Base-by-base conservation (phyloP, 305 asterid genomes). In the Caryopteris hybrid region DNA sequence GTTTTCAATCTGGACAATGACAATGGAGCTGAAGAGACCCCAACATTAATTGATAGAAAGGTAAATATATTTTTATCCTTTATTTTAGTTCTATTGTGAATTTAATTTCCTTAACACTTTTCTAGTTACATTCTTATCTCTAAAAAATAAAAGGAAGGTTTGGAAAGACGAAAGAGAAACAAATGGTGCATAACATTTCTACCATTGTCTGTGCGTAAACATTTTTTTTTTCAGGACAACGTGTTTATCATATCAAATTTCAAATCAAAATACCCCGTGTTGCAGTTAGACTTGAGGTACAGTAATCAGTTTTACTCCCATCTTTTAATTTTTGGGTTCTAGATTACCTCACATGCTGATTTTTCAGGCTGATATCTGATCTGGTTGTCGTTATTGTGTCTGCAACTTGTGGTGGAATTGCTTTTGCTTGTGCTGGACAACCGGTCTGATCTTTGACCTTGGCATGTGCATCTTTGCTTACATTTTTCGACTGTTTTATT, bases 381-480 rank as follows among this genome's bases (percentile, higher is more conserved):
- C 88, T 95, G 68, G 99, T 95, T 58, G 94, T 95, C 22, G 99
- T 95, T 67, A 91, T 95, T 74, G 99, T 95, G 36, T 92, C 99
- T 83, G 99, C 99, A 67, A 89, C 99, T 62, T 89, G 98, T 64
- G 99, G 99, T 71, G 99, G 99, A 71, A 91, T 95, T 78, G 97
- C 97, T 47, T 95, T 95, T 78, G 98, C 99, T 72, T 91, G 98
- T 88, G 96, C 97, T 68, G 99, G 99, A 69, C 99, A 94, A 77
- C 99, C 99, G 84, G 99, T 94, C 48, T 73, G 89, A 60, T 78
- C 59, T 69, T 75, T 56, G 62, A 61, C 76, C 70, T 63, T 66
- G 63, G 68, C 72, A 42, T 52, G 6, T 59, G 27, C 74, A 59
- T 14, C 48, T 64, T 33, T 42, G 64, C 48, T 52, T 61, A 39